Evolutionary conservation across 1,284 basidiomycete genomes (phyloP), one percentile per base, ranked within the genome.

Genomic region (Flammula alnicola): DNA sequence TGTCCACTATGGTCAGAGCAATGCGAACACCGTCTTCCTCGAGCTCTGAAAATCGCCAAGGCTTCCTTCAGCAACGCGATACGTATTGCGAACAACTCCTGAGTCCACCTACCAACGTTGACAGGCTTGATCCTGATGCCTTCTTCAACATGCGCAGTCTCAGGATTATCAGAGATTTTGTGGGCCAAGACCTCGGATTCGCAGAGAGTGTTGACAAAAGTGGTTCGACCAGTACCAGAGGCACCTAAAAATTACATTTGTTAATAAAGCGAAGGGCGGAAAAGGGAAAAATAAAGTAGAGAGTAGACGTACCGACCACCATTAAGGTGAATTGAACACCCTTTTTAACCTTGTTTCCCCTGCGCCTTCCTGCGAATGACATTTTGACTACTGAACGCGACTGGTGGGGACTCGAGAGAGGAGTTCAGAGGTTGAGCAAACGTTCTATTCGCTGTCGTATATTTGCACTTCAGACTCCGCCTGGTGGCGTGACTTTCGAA

Each of bases 11-110:
- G 43, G 97, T 99, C 59, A 99, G 79, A 22, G 95, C 94, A 67
- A 99, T 98, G 60, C 96, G 91, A 58, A 98, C 92, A 35, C 97
- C 97, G 61, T 99, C 97, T 71, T 99, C 96, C 63, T 99, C 97
- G 52, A 99, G 86, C 72, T 99, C 96, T 94, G 64, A 23, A 52
- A 49, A 43, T 22, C 36, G 20, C 40, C 3, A 41, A 27, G 32
- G 32, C n/a, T 9, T 33, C 49, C 30, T 35, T 40, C 33, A 30
- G 42, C 32, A 45, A 49, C 30, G 22, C 7, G 36, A 42, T 19
- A 47, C 42, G 40, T 20, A 23, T 10, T 17, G 23, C n/a, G 26
- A 33, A 52, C 22, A 16, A 43, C 50, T 44, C 49, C 47, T 52
- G 19, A 51, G 44, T 35, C 29, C 46, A 79, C 93, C 59, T 58